phyloP scores from a whole-genome alignment of 352 stramenopile species.

The Pythium insidiosum region DNA sequence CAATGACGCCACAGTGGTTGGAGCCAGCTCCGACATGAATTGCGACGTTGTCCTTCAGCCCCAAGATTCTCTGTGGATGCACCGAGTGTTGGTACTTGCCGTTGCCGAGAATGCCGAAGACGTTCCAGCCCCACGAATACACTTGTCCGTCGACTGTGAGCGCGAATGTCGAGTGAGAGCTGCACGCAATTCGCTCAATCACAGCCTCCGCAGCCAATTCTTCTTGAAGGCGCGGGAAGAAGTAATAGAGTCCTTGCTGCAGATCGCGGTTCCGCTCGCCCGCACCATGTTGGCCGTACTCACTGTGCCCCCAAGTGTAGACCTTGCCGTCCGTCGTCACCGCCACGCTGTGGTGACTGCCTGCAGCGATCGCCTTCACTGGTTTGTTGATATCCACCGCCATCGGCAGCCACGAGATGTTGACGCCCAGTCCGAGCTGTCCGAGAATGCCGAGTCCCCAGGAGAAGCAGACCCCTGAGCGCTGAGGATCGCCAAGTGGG shows the following conservation, averaged over 20 bases:
- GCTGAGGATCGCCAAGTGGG: constrained; percentile 9
- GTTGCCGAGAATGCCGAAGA: constrained; percentile 64
- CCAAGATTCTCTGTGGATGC: constrained; percentile 50
- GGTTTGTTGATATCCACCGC: constrained; percentile 43
- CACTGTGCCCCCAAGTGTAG: constrained; percentile 73
- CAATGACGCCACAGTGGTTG: constrained; percentile 60
- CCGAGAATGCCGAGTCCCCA: constrained; percentile 73
- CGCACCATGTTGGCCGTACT: constrained; percentile 76
- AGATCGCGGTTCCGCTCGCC: constrained; percentile 60
- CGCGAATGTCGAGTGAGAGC: constrained; percentile 70
- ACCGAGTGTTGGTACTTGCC: constrained; percentile 71
- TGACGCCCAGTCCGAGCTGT: constrained; percentile 54
- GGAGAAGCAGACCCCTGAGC: constrained; percentile 54
- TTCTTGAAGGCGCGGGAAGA: constrained; percentile 52
- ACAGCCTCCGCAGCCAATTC: constrained; percentile 31
- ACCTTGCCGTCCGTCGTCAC: constrained; percentile 47
- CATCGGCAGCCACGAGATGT: constrained; percentile 56
- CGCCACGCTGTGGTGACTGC: constrained; percentile 70
- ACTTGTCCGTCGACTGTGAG: constrained; percentile 39
- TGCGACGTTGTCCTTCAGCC: constrained; percentile 47
- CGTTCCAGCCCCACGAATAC: constrained; percentile 86
- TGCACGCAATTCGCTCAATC: constrained; percentile 31
- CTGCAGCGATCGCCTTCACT: constrained; percentile 46
- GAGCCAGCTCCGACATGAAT: constrained; percentile 46
- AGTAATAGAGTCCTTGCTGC: constrained; percentile 69